Base-by-base conservation (phyloP, 2,329 filamentous ascomycete species). In the Pseudocercospora pini-densiflorae region DNA sequence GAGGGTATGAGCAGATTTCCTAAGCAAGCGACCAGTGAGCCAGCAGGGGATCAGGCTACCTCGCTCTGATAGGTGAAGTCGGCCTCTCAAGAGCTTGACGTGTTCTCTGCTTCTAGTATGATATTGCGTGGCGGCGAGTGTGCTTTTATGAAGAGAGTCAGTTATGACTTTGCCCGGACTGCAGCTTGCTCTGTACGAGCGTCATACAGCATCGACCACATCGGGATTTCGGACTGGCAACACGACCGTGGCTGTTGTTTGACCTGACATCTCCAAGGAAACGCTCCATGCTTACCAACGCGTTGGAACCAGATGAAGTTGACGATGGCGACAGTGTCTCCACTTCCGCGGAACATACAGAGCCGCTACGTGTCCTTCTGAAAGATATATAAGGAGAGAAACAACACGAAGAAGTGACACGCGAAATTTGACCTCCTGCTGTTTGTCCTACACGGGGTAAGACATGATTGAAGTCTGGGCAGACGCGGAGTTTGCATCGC, bases 1-100 rank as follows among this genome's bases (percentile, higher is more conserved):
- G 68, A 54, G 60, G 62, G 57, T 69, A 68, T 70, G 70, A 70
- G 59, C 60, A 69, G 66, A 67, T 71, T 71, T 63, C 58, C 31
- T 43, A 54, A 59, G 43, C 51, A 55, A 43, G 51, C 36, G 57
- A n/a, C 57, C 57, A 59, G 57, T 59, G 33, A 19, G 55, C 54
- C 21, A 57, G 24, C 54, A 33, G 29, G 54, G 54, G 29, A 27
- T 31, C 31, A 59, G 55, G 55, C 55, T 59, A n/a, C 54, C 36
- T 40, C 31, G 21, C 36, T 59, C 36, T 59, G 57, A 59, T 59
- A 59, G 57, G 57, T 45, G 29, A 14, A 59, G 51, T 55, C 27
- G 24, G 16, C 12, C 6, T 27, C 51, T 31, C 2, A 14, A 29
- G 51, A 55, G 23, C 23, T 55, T 24, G 27, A n/a, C 51, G 51